Evolutionary conservation across 192 early-diverging fungal genomes (phyloP).

Genomic region (Podila horticola): DNA sequence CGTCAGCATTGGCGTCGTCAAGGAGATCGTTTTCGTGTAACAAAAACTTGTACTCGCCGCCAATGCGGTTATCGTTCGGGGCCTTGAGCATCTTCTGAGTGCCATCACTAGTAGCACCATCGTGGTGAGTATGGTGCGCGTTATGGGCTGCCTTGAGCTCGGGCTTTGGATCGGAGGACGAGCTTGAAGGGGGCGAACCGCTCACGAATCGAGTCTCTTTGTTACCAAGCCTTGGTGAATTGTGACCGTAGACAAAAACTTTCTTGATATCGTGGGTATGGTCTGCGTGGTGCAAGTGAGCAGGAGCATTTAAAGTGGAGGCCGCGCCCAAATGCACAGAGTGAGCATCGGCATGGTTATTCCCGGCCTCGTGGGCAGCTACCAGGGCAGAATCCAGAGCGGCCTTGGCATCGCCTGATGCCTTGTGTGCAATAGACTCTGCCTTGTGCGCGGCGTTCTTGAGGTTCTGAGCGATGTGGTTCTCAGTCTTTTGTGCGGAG

Average conservation of each 20-base stretch:
- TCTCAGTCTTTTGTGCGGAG: not conserved
- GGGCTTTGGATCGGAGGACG: no score
- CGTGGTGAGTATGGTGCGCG: no score
- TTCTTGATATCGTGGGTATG: no score
- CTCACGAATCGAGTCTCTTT: not conserved
- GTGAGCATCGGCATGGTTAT: not conserved
- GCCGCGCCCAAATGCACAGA: not conserved
- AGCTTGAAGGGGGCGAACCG: no score
- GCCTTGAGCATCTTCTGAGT: no score
- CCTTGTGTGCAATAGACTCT: not conserved
- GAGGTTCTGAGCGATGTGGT: not conserved
- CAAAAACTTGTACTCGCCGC: no score
- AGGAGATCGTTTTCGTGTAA: no score
- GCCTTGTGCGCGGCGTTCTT: not conserved
- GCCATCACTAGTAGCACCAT: no score
- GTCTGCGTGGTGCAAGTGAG: no score
- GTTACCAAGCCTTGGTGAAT: not conserved
- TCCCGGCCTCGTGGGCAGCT: not conserved
- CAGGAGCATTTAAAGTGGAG: not conserved
- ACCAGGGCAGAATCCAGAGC: constrained; percentile 1
- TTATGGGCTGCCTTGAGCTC: no score
- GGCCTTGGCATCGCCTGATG: not conserved
- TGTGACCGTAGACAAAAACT: no score
- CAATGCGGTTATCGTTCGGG: no score
- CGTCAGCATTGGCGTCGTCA: not conserved